Conservation (phyloP, 345 rosid species). For the Syzygium aqueum region DNA sequence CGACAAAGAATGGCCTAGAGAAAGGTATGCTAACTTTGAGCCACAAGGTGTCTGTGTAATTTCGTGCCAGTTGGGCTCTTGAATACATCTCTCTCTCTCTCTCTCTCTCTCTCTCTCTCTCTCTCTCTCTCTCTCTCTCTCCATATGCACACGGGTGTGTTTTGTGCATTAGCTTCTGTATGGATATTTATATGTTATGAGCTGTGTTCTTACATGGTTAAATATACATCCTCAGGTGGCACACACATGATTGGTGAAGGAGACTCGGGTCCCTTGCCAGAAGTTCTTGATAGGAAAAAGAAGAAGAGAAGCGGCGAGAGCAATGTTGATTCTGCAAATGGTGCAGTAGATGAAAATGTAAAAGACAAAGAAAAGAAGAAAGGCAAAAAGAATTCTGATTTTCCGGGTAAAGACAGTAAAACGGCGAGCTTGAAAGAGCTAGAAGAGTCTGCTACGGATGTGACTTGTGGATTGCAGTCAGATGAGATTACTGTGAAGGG, state of each 20-base stretch:
- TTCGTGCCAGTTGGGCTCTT: background rate
- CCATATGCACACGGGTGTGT: background rate
- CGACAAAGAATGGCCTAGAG: background rate
- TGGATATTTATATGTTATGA: background rate
- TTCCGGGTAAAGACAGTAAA: background rate
- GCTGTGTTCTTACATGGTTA: background rate
- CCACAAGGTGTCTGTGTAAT: background rate
- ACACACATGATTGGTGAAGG: slow-evolving; percentile 3
- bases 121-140: background rate
- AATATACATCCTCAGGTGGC: background rate
- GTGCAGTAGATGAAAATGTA: background rate
- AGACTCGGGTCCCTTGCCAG: slow-evolving; percentile 1
- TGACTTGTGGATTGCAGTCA: background rate
- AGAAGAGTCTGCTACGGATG: slow-evolving; percentile 5
- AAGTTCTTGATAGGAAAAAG: slow-evolving; percentile 6
- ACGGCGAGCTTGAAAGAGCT: background rate
- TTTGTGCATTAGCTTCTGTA: background rate
- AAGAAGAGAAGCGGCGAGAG: slow-evolving; percentile 3
- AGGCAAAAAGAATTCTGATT: slow-evolving; percentile 8
- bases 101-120: background rate
- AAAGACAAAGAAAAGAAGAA: slow-evolving; percentile 12
- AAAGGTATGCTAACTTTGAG: background rate
- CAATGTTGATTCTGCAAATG: background rate
- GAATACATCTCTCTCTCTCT: background rate
- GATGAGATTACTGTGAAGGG: slow-evolving; percentile 12